Conservation (phyloP, 2,329 filamentous ascomycete genomes). For the Neoscytalidium dimidiatum region DNA sequence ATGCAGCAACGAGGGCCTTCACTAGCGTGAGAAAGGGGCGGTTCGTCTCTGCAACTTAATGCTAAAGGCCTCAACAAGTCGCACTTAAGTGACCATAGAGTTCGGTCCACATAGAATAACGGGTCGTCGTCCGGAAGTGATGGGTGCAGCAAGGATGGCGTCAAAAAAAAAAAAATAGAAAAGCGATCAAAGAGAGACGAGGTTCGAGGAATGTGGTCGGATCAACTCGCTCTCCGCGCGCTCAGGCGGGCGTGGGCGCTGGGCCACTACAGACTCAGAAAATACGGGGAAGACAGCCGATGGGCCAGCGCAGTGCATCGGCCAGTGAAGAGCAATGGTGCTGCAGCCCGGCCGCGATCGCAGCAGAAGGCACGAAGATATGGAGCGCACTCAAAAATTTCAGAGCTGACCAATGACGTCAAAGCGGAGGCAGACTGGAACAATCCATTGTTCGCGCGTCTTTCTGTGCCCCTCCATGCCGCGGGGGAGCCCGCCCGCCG, state of each 20-base stretch:
- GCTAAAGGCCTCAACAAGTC: no score
- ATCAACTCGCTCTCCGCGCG: conserved; percentile 9
- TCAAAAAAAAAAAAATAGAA: no score
- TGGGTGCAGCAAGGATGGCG: no score
- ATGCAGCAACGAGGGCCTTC: no score
- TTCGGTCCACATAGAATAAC: no score
- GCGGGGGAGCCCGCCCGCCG: background rate
- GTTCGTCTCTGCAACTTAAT: no score
- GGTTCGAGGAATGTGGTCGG: background rate
- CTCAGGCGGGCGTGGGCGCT: background rate
- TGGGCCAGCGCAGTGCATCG: background rate
- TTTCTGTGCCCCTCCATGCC: background rate
- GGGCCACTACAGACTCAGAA: background rate
- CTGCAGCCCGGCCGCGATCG: background rate
- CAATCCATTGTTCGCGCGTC: background rate
- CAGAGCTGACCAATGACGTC: conserved; percentile 2
- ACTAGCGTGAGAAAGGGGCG: no score
- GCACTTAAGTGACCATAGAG: no score
- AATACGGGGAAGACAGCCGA: background rate
- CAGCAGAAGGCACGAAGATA: background rate
- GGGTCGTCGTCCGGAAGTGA: no score
- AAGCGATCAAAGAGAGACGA: no score
- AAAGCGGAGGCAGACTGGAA: background rate
- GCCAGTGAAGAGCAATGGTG: background rate
- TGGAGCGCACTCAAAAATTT: background rate